Conservation (phyloP, 345 rosid genomes). For the Gossypium arboreum region DNA sequence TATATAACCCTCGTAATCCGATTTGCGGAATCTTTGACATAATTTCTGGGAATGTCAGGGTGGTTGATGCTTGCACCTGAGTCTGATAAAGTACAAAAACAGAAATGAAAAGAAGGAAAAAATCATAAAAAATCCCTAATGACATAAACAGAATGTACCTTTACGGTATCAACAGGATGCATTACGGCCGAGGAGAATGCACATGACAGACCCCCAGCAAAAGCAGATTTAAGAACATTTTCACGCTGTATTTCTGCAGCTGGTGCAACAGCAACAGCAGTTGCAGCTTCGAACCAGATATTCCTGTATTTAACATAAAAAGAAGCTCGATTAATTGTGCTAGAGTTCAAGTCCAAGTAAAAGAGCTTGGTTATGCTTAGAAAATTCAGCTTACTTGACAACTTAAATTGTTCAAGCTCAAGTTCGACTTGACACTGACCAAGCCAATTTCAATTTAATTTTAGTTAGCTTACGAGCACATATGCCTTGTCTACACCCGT, state of each 20-base stretch:
- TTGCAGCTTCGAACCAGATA: constrained; percentile 98
- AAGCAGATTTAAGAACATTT: constrained; percentile 86
- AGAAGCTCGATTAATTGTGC: not conserved
- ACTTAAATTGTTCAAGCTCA: no score
- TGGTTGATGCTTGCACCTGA: constrained; percentile 93
- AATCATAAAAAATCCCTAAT: constrained; percentile 1
- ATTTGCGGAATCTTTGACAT: constrained; percentile 87
- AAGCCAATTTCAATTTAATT: not conserved
- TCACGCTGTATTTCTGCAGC: constrained; percentile 80
- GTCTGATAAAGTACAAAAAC: constrained; percentile 47
- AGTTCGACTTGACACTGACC: not conserved
- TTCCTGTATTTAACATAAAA: constrained; percentile 45
- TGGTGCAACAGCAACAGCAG: constrained; percentile 90
- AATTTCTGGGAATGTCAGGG: constrained; percentile 70
- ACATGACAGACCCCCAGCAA: constrained; percentile 96
- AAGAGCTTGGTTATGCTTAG: no score
- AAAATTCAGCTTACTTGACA: no score
- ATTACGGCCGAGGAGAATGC: constrained; percentile 80
- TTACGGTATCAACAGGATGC: constrained; percentile 92
- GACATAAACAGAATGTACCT: constrained; percentile 37
- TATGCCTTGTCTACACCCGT: not conserved
- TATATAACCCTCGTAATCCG: constrained; percentile 77
- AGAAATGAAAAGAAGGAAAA: not conserved
- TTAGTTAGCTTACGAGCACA: not conserved
- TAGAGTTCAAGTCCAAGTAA: not conserved